Conservation (phyloP, 768 basidiomycete genomes). For the Tylopilus vinaceipallidus region DNA sequence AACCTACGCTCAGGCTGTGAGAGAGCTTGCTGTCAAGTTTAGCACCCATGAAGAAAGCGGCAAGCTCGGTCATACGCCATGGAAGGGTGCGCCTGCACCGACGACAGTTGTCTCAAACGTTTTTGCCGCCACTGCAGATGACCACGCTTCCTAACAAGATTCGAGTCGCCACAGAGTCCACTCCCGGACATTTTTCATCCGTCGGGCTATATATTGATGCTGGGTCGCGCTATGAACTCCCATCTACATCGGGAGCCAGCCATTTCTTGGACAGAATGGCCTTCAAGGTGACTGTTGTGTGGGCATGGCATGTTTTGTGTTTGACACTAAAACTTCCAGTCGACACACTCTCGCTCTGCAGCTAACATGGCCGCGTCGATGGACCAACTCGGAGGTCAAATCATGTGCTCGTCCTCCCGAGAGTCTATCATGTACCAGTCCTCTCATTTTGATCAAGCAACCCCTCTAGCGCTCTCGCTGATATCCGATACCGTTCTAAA, state of each 20-base stretch:
- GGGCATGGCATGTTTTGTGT: background rate
- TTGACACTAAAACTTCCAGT: conserved; percentile 42
- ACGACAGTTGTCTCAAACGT: conserved; percentile 26
- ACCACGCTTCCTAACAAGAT: conserved; percentile 92
- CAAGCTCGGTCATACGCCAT: conserved; percentile 38
- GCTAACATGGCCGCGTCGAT: conserved; percentile 80
- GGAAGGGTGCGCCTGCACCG: conserved; percentile 26
- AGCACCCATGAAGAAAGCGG: conserved; percentile 39
- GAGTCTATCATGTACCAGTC: conserved; percentile 99
- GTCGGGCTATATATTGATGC: conserved; percentile 94
- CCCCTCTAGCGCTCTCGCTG: conserved; percentile 79
- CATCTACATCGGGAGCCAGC: conserved; percentile 71
- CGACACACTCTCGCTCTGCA: conserved; percentile 66
- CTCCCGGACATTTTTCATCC: conserved; percentile 92
- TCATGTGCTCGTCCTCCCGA: conserved; percentile 84
- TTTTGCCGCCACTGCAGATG: conserved; percentile 48
- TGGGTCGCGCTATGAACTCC: conserved; percentile 84
- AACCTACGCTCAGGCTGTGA: too few relatives aligned
- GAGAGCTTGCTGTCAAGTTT: conserved; percentile 6
- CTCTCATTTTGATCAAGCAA: conserved; percentile 83
- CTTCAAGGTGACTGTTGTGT: conserved; percentile 69
- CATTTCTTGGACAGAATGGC: conserved; percentile 96
- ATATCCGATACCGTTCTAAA: conserved; percentile 89
- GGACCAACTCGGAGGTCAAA: conserved; percentile 85
- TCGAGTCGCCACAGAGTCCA: conserved; percentile 85